Base-by-base conservation (phyloP, 441 rosid species). In the Erodium moschatum region DNA sequence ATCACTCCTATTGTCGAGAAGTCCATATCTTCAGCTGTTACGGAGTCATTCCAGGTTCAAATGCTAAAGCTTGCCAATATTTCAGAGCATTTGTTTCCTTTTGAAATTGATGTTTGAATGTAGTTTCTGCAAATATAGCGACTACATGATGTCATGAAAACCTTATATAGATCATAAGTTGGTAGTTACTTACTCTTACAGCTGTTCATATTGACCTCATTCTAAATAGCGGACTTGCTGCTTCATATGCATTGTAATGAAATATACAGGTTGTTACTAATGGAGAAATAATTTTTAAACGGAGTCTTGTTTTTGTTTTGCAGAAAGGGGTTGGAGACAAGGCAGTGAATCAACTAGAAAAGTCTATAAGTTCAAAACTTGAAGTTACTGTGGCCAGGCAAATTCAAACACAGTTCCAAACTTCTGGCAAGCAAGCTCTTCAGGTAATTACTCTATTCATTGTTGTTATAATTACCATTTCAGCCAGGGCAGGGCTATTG, bases 291-390 rank as follows among this genome's bases (percentile, higher is more conserved):
- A 15, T 42, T 9, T 67, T 24, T 67, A 16, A 69, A 58, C 58
- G 62, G 50, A 19, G 38, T 33, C 67, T 33, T 38, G 68, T 80
- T 46, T 56, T 18, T 66, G 27, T 31, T 66, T 63, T 77, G 77
- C 89, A 87, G 92, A 86, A 81, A 77, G 92, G 92, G 69, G 90
- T 87, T 42, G 90, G 88, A 67, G 92, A 89, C 44, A 89, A 82
- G 79, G 85, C 84, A 46, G 84, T 85, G 69, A 85, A 69, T 70
- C 96, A 87, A 48, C 78, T 89, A 44, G 96, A 87, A 73, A 89
- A 87, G 68, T 80, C 88, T 0, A 86, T 87, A 31, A 72, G 78
- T 73, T 85, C 87, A 42, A 89, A 87, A 70, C 80, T 89, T 69
- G 96, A 89, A 79, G 84, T 80, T 65, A 76, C 86, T 6, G 75